These are phyloP conservation scores for Talaromyces stipitatus DNA, from an alignment of 495 filamentous ascomycete species.

Conservation along the genomic window DNA sequence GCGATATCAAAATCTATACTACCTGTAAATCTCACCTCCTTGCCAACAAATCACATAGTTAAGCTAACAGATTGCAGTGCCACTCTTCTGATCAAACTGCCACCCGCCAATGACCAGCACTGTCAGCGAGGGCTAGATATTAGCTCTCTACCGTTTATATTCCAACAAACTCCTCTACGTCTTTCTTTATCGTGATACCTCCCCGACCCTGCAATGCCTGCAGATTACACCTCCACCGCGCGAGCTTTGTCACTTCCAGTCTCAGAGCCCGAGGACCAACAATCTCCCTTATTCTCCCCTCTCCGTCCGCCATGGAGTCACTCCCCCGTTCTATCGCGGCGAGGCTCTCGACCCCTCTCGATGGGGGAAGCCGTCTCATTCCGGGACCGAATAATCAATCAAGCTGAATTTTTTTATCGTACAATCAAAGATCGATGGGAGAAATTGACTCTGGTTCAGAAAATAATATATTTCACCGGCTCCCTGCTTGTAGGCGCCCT, in stretches of 20 bases:
- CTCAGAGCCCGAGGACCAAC: slow-evolving; percentile 37
- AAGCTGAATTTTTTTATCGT: slow-evolving; percentile 31
- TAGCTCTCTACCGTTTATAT: slow-evolving; percentile 1
- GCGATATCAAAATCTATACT: not conserved
- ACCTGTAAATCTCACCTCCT: not conserved
- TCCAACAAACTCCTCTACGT: too few species aligned
- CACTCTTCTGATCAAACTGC: not conserved
- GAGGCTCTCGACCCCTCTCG: slow-evolving; percentile 23
- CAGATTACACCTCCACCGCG: slow-evolving; percentile 56
- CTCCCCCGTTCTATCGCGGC: slow-evolving; percentile 17
- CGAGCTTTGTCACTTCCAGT: slow-evolving; percentile 57
- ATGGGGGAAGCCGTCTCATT: slow-evolving; percentile 20
- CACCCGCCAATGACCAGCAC: not conserved
- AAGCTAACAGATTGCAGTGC: not conserved
- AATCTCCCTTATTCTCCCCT: slow-evolving; percentile 20
- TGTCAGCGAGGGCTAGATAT: not conserved
- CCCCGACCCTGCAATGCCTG: slow-evolving; percentile 40
- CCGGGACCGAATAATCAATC: slow-evolving; percentile 38
- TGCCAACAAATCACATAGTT: not conserved
- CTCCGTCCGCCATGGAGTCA: slow-evolving; percentile 39
- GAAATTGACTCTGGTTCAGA: slow-evolving; percentile 53
- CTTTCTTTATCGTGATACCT: not conserved
- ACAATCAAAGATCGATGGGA: slow-evolving; percentile 29
- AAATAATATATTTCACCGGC: slow-evolving; percentile 45
- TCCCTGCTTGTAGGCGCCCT: slow-evolving; percentile 41